Conservation (phyloP, 371 early-diverging fungal species). For the Synchytrium microbalum region DNA sequence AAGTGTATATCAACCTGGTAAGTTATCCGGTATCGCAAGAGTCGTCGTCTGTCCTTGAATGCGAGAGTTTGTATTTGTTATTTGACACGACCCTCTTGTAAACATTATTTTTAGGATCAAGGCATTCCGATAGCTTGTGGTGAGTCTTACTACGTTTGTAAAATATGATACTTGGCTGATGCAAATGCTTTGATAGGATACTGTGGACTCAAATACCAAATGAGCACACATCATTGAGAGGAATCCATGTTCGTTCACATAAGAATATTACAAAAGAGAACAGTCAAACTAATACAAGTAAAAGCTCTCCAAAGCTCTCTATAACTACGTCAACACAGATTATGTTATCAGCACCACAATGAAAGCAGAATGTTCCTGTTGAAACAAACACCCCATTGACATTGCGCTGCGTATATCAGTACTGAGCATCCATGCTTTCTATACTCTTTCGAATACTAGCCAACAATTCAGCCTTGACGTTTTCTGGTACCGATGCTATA, state of each 20-base stretch:
- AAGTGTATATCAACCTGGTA: constrained; percentile 89
- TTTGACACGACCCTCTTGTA: not conserved
- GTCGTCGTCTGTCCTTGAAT: not conserved
- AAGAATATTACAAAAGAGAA: not conserved
- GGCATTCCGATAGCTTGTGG: constrained; percentile 62
- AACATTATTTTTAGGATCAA: constrained; percentile 21
- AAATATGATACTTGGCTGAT: not conserved
- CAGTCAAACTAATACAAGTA: not conserved
- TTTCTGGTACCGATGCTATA: constrained; percentile 29
- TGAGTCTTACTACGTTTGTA: too few species aligned
- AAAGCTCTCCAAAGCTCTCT: too few species aligned
- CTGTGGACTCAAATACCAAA: constrained; percentile 67
- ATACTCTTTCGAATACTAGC: constrained; percentile 11
- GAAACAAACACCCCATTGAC: not conserved
- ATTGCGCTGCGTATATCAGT: not conserved
- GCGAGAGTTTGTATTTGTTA: not conserved
- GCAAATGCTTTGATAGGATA: constrained; percentile 11
- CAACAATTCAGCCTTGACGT: constrained; percentile 11
- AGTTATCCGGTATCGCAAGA: constrained; percentile 9
- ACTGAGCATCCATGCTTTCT: constrained; percentile 1
- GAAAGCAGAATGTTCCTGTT: not conserved
- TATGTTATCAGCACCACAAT: too few species aligned
- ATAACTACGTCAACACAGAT: too few species aligned
- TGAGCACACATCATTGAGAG: constrained; percentile 45
- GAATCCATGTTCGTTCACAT: not conserved